Evolutionary conservation across 768 basidiomycete species (phyloP).

Genomic region (Termitomyces sp.): DNA sequence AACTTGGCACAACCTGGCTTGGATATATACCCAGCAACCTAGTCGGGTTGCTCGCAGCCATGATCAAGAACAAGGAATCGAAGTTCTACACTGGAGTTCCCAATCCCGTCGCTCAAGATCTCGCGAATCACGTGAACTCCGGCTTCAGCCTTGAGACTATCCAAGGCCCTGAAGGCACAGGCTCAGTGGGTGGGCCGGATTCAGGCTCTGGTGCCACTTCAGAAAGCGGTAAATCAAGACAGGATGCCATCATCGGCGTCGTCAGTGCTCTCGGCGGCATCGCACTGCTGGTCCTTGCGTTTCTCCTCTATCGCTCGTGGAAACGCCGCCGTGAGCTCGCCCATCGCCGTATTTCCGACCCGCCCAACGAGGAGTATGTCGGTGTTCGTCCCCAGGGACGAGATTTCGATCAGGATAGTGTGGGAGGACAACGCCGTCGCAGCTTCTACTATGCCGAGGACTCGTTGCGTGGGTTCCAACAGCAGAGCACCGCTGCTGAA

Average conservation of each 20-base stretch:
- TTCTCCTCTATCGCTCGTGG: conserved; percentile 65
- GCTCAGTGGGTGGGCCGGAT: conserved; percentile 17
- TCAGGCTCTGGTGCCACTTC: conserved; percentile 23
- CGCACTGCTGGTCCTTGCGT: conserved; percentile 64
- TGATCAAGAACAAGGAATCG: conserved; percentile 59
- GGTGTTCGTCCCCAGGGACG: conserved; percentile 59
- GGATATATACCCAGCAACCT: conserved; percentile 56
- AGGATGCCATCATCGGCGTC: conserved; percentile 90
- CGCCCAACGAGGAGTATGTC: conserved; percentile 25
- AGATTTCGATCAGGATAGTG: conserved; percentile 72
- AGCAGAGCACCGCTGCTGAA: conserved; percentile 26
- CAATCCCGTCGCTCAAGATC: conserved; percentile 39
- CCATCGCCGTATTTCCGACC: conserved; percentile 70
- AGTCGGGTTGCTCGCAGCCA: conserved; percentile 57
- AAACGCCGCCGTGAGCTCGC: conserved; percentile 63
- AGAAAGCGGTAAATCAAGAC: conserved; percentile 43
- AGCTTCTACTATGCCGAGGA: conserved; percentile 90
- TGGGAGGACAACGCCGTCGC: conserved; percentile 66
- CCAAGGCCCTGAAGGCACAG: conserved; percentile 26
- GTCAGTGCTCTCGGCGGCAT: conserved; percentile 79
- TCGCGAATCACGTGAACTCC: conserved; percentile 68
- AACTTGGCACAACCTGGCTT: conserved; percentile 67
- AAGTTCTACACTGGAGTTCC: conserved; percentile 55
- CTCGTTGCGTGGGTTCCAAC: conserved; percentile 55
- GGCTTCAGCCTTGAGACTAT: conserved; percentile 55